Evolutionary conservation across 1,284 basidiomycete species (phyloP).

Genomic region (Ceratobasidium sp.): DNA sequence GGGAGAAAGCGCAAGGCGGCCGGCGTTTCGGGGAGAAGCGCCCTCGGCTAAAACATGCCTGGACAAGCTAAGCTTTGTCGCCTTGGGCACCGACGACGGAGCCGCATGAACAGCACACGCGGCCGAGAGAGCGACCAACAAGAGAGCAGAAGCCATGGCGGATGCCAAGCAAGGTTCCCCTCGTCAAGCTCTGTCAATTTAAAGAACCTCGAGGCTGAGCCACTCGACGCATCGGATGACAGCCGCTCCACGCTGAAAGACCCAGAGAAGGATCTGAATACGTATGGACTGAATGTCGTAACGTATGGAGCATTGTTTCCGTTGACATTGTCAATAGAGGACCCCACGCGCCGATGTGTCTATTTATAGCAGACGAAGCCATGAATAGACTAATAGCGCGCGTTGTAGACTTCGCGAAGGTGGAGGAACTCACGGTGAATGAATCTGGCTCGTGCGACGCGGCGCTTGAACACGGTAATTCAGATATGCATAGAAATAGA

Average conservation of each 20-base stretch:
- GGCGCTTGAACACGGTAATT: too few species aligned
- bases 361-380: not conserved
- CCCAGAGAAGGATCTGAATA: too few species aligned
- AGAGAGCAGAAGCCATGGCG: slow-evolving; percentile 2
- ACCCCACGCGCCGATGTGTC: not conserved
- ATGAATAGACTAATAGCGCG: not conserved
- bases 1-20: slow-evolving; percentile 50
- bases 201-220: too few species aligned
- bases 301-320: not conserved
- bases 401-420: not conserved
- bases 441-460: not conserved
- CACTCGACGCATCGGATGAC: too few species aligned
- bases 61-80: slow-evolving; percentile 1
- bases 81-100: not conserved
- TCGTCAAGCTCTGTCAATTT: too few species aligned
- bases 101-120: not conserved
- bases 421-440: not conserved
- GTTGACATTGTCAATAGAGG: not conserved
- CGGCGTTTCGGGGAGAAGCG: not conserved
- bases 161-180: too few species aligned
- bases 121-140: slow-evolving; percentile 7
- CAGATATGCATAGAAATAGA: too few species aligned
- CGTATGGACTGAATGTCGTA: not conserved
- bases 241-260: not conserved
- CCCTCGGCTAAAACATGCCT: slow-evolving; percentile 16